Base-by-base conservation (phyloP, 208 protist genomes). In the Trypanosoma boissoni region DNA sequence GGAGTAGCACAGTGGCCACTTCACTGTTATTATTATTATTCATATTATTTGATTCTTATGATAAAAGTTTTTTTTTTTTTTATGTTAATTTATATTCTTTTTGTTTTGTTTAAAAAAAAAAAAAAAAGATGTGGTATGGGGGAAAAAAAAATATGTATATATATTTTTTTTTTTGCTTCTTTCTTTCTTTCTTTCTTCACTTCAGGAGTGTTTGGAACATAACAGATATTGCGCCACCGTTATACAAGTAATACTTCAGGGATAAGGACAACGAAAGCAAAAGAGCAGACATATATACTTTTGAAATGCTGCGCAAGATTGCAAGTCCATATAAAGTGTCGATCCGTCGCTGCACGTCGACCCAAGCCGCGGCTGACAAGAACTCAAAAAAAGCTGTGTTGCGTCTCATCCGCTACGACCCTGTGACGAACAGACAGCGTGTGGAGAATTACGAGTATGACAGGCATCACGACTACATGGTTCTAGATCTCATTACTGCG, bases 381-480 rank as follows among this genome's bases (percentile, higher is more conserved):
- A 67, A 75, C 39, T 55, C 62, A 9, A 44, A 66, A 29, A 88
- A 91, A 60, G 89, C 85, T 0, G 72, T 92, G 21, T 70, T 96
- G 4, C 90, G 93, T 66, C 67, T 96, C 32, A 72, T 89, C 29
- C 86, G 90, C 69, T 96, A 84, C 60, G 90, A 96, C 60, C 90
- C 90, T 3, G 75, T 80, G 43, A 91, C 74, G 54, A 92, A 94
- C 80, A 74, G 60, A 34, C 74, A 85, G 21, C 84, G 87, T 18
- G 74, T 96, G 56, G 90, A 96, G 69, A 94, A 77, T 59, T 96
- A 88, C 62, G 86, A 92, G 71, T 96, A 94, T 64, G 83, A 89
- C 59, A 94, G 90, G 64, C 80, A 89, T 56, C 85, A 94, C 64
- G 84, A 92, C 58, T 96, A 93, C 81, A 96, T 96, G 91, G 88